phyloP scores from a whole-genome alignment of 2,329 filamentous ascomycete genomes.

The Verticillium longisporum region DNA sequence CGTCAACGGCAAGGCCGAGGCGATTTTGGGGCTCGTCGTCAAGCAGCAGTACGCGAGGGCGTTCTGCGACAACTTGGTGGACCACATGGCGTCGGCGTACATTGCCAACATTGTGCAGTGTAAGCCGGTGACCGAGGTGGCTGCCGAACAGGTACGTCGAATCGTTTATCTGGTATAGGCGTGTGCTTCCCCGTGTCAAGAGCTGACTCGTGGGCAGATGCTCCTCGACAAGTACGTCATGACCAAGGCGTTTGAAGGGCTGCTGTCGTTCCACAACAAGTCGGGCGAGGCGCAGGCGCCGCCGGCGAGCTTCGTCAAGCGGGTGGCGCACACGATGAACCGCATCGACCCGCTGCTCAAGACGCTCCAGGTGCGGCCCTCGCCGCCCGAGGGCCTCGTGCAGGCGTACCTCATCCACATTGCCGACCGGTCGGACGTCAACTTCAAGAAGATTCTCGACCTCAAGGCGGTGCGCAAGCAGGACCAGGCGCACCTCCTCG shows the following conservation, averaged over 20 bases:
- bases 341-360: conserved; percentile 91
- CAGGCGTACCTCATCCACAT: conserved; percentile 98
- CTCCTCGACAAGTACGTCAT: conserved; percentile 89
- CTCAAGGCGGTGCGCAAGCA: conserved; percentile 85
- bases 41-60: conserved; percentile 93
- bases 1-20: conserved; percentile 63
- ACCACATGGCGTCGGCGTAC: conserved; percentile 73
- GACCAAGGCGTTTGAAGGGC: conserved; percentile 68
- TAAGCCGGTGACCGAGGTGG: conserved; percentile 85
- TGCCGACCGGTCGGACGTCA: conserved; percentile 83
- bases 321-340: conserved; percentile 75
- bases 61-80: conserved; percentile 94
- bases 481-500: conserved; percentile 76
- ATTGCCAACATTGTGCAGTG: conserved; percentile 81
- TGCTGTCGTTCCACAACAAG: conserved; percentile 58
- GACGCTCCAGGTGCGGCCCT: conserved; percentile 87
- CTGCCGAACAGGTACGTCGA: conserved; percentile 71
- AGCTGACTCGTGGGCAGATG: conserved; percentile 56
- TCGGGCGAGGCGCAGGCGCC: conserved; percentile 31
- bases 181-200: no score
- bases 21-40: conserved; percentile 69
- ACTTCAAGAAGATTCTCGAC: conserved; percentile 94
- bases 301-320: conserved; percentile 67
- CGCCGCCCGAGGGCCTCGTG: conserved; percentile 86
- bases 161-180: no score